Base-by-base conservation (phyloP, 257 asterid species). In the Solanum virginianum region DNA sequence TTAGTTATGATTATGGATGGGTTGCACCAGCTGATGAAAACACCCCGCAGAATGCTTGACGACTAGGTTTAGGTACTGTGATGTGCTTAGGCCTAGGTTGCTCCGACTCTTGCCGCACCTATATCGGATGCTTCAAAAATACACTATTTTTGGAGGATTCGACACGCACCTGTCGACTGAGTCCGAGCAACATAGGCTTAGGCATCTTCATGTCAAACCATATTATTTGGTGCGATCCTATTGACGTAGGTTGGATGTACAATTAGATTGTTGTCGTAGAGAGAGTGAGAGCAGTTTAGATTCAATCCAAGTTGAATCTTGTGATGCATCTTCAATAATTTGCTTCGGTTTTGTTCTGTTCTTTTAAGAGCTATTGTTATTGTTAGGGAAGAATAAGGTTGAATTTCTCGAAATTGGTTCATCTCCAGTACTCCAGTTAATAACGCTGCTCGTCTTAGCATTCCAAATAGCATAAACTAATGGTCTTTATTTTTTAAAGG, bases 1-100 rank as follows among this genome's bases (percentile, higher is more conserved):
- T 91, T n/a, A 83, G 88, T 15, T 85, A 89, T 80, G 94, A 91
- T 59, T 79, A 54, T 41, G 91, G 91, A 5, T 56, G 77, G 82
- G 87, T 85, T 4, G 54, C 43, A 18, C 84, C 84, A 9, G 63
- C 82, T 9, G 88, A 84, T 32, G 91, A 66, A 6, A 56, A 66
- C 32, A 51, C 2, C 9, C 68, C 29, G 70, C 80, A 75, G 62
- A 80, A 6, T 12, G 49, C 85, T 62, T 49, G 83, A 86, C 22
- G 80, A 85, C 29, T 14, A 10, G 12, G 54, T 62, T 62, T 62
- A 62, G 36, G 36, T 22, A 62, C 17, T 11, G 39, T 36, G 5
- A 36, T 36, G 32, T 29, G 2, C 32, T 29, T 29, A 29, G 32
- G 32, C 32, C 32, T 29, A 29, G 32, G 32, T 29, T 29, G 32